Conservation (phyloP, 352 stramenopile genomes). For the Globisporangium alternatum region DNA sequence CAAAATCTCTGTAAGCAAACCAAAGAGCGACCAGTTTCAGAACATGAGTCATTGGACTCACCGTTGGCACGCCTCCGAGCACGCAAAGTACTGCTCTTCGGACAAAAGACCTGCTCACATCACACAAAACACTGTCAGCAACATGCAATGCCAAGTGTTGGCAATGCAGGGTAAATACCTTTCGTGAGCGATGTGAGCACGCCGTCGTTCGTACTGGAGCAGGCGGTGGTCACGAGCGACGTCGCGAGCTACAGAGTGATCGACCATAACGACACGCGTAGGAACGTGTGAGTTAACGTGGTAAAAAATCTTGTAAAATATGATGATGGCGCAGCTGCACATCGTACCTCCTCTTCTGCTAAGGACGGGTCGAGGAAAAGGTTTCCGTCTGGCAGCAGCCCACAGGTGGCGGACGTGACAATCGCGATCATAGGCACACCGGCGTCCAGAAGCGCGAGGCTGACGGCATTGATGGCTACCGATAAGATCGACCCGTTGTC, state of each 20-base stretch:
- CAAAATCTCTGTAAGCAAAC: neutral
- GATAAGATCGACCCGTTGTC: constrained; percentile 79
- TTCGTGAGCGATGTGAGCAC: constrained; percentile 77
- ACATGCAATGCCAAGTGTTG: neutral
- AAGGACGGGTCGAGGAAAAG: constrained; percentile 69
- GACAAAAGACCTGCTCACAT: constrained; percentile 47
- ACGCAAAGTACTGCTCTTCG: constrained; percentile 84
- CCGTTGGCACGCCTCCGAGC: constrained; percentile 75
- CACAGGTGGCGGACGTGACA: constrained; percentile 69
- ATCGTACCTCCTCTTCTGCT: constrained; percentile 65
- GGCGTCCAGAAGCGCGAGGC: constrained; percentile 73
- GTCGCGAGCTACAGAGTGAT: constrained; percentile 36
- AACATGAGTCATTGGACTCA: constrained; percentile 15
- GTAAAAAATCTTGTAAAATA: neutral
- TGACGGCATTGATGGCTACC: constrained; percentile 79
- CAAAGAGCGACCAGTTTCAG: neutral
- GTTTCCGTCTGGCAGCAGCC: constrained; percentile 54
- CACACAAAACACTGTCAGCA: constrained; percentile 6
- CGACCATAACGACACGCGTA: neutral
- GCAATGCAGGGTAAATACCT: constrained; percentile 23
- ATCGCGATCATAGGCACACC: constrained; percentile 73
- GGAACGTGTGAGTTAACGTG: neutral
- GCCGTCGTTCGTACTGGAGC: constrained; percentile 59
- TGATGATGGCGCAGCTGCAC: neutral
- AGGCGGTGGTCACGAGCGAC: constrained; percentile 63